These are phyloP conservation scores for Neurospora intermedia DNA, from an alignment of 495 filamentous ascomycete species.

Conservation along the genomic window DNA sequence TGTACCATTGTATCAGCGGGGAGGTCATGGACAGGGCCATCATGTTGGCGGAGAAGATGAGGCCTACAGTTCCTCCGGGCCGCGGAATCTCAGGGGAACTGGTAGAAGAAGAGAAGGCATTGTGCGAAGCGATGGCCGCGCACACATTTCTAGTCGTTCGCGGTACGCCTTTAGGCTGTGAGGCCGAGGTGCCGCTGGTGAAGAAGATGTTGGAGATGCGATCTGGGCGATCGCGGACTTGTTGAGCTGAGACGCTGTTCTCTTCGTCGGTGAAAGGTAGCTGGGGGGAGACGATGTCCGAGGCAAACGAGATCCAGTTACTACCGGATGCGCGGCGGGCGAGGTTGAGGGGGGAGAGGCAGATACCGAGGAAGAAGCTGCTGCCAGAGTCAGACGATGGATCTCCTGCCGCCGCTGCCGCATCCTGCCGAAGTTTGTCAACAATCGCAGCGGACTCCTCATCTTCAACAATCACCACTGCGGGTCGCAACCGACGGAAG, in stretches of 20 bases:
- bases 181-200: neutral
- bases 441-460: neutral
- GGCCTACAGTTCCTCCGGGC: neutral
- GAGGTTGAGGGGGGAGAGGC: neutral
- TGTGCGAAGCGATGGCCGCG: neutral
- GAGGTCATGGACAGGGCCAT: neutral
- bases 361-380: neutral
- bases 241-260: neutral
- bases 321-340: neutral
- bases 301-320: neutral
- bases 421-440: neutral
- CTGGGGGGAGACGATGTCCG: neutral
- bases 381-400: neutral
- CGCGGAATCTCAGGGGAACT: neutral
- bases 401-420: neutral
- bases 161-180: neutral
- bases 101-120: neutral
- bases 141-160: neutral
- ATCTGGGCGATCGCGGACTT: neutral
- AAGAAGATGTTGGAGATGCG: neutral
- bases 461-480: neutral
- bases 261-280: neutral
- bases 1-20: neutral
- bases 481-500: neutral
- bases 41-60: neutral